Evolutionary conservation across 2,329 filamentous ascomycete species (phyloP).

Genomic region (Simplicillium sp.): DNA sequence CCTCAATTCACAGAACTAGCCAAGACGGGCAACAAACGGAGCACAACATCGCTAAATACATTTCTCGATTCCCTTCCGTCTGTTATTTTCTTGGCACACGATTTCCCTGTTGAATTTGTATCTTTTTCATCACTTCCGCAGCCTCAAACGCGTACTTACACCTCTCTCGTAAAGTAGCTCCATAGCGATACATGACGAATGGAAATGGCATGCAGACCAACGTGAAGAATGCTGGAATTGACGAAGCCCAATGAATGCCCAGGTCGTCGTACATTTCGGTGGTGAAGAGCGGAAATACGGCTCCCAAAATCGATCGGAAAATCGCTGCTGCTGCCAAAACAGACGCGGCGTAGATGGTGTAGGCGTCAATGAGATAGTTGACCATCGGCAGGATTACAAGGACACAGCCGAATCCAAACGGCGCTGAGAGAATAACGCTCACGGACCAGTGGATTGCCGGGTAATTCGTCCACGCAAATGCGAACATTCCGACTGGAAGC

Average conservation of each 20-base stretch:
- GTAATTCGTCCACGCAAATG: slow-evolving; percentile 50
- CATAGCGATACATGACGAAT: slow-evolving; percentile 62
- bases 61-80: too few relatives aligned
- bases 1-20: too few relatives aligned
- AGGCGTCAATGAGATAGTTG: slow-evolving; percentile 55
- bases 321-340: slow-evolving; percentile 60
- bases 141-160: slow-evolving; percentile 6
- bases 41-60: too few relatives aligned
- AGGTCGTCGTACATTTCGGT: slow-evolving; percentile 38
- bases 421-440: slow-evolving; percentile 20
- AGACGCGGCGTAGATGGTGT: slow-evolving; percentile 58
- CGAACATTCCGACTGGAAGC: slow-evolving; percentile 48
- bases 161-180: slow-evolving; percentile 16
- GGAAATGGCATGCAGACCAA: slow-evolving; percentile 61
- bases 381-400: slow-evolving; percentile 50
- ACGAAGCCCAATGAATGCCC: slow-evolving; percentile 63
- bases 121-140: slow-evolving; percentile 5
- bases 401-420: slow-evolving; percentile 45
- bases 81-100: too few relatives aligned
- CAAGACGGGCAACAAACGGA: too few relatives aligned
- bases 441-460: slow-evolving; percentile 44
- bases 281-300: slow-evolving; percentile 61
- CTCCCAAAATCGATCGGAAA: slow-evolving; percentile 57
- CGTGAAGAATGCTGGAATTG: slow-evolving; percentile 59
- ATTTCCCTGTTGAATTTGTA: background rate